Conservation (phyloP, 352 stramenopile genomes). For the Phytopythium ostracodes region DNA sequence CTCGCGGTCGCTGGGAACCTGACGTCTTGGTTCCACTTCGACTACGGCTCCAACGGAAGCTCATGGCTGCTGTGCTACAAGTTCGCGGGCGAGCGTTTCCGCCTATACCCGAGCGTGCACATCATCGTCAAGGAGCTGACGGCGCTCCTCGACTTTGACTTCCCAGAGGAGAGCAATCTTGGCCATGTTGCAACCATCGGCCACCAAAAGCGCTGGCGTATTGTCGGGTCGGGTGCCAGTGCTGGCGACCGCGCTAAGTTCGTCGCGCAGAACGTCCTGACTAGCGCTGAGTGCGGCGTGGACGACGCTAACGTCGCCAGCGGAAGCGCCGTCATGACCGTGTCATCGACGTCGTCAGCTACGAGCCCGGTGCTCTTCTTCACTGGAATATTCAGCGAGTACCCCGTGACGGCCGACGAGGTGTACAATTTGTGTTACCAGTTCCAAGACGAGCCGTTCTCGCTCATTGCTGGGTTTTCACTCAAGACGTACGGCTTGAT, state of each 20-base stretch:
- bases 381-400: constrained; percentile 29
- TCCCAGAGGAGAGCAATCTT: constrained; percentile 18
- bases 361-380: constrained; percentile 22
- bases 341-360: constrained; percentile 3
- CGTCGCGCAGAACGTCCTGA: constrained; percentile 36
- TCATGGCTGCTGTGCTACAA: constrained; percentile 64
- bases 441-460: constrained; percentile 65
- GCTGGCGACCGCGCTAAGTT: constrained; percentile 49
- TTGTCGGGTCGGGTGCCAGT: constrained; percentile 41
- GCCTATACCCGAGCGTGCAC: constrained; percentile 33
- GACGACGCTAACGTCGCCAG: constrained; percentile 28
- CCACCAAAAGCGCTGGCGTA: constrained; percentile 42
- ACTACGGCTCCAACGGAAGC: constrained; percentile 37
- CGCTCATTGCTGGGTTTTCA: constrained; percentile 36
- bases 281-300: constrained; percentile 44
- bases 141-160: constrained; percentile 32
- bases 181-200: constrained; percentile 42
- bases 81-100: constrained; percentile 50
- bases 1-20: constrained; percentile 36
- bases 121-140: constrained; percentile 55
- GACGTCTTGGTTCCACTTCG: constrained; percentile 51
- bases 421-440: constrained; percentile 67
- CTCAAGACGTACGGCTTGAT: constrained; percentile 45
- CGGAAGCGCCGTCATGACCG: constrained; percentile 34
- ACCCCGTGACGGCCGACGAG: constrained; percentile 32